Evolutionary conservation across 2,329 filamentous ascomycete species (phyloP).

Genomic region (Fusarium citri): DNA sequence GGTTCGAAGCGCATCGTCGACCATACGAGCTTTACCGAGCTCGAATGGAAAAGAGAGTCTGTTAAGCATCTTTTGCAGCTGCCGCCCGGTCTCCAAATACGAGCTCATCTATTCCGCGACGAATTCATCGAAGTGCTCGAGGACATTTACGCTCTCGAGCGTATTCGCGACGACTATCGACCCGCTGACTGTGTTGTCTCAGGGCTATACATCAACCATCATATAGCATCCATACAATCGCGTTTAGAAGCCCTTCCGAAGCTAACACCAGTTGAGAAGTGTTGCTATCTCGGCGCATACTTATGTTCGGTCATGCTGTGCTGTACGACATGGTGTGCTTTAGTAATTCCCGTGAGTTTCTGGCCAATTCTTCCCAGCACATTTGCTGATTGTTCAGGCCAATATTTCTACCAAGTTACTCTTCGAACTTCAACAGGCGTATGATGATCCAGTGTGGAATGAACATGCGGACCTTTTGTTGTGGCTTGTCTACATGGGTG

Average conservation of each 20-base stretch:
- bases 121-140: conserved; percentile 53
- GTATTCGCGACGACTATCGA: conserved; percentile 49
- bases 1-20: conserved; percentile 54
- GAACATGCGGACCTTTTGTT: not conserved
- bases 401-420: not conserved
- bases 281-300: conserved; percentile 56
- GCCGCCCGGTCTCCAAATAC: conserved; percentile 50
- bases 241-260: conserved; percentile 47
- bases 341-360: conserved; percentile 53
- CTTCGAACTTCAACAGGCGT: not conserved
- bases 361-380: not conserved
- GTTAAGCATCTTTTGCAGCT: conserved; percentile 48
- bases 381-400: accelerated
- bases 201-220: conserved; percentile 53
- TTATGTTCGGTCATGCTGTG: conserved; percentile 55
- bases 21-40: conserved; percentile 56
- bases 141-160: conserved; percentile 55
- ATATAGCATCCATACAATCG: conserved; percentile 57
- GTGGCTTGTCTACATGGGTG: conserved; percentile 7
- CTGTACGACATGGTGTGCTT: conserved; percentile 55
- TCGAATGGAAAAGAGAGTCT: conserved; percentile 54
- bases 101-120: conserved; percentile 39
- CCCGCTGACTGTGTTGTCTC: conserved; percentile 32
- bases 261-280: conserved; percentile 44
- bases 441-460: accelerated